Base-by-base conservation (phyloP, 768 basidiomycete species). In the Cubamyces sp. region DNA sequence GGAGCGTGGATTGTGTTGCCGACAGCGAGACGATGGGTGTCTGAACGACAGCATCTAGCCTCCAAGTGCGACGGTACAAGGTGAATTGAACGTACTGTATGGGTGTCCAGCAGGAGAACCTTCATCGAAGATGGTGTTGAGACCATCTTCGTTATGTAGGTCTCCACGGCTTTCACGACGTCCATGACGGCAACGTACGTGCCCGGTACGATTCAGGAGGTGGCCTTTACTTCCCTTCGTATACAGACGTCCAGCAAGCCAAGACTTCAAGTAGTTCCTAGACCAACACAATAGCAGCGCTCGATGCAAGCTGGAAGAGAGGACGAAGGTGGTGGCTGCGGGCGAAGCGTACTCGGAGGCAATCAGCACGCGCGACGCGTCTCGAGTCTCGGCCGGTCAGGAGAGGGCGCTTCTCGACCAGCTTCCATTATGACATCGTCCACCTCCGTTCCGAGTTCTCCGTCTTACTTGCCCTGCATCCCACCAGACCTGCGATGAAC, bases 11-110 rank as follows among this genome's bases (percentile, higher is more conserved):
- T 73, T 98, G 97, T 0, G 97, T 98, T 0, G 93, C 88, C 3
- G 96, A 92, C 18, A 98, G 81, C 3, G 96, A 98, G 6, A 99
- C 89, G 62, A 98, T 96, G 0, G 96, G 96, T 6, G 96, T 98
- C 94, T 92, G 65, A 42, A 47, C 14, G 39, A 6, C 26, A 18
- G 40, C 46, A 23, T 18, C 23, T 42, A 3, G 34, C 50, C n/a
- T 53, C 5, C 23, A 18, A 54, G 50, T 21, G 19, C 34, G 34
- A 6, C 7, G 23, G 3, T 8, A 8, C 12, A 39, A 42, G 4
- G 7, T 1, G n/a, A n/a, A 5, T n/a, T 43, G 23, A 26, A 71
- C 87, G 54, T 69, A 97, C 96, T 23, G 97, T 99, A 75, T 98
- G 95, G 8, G 87, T 82, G 73, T 99, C 97, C 26, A 99, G 85